These are phyloP conservation scores for Solanum peruvianum DNA, from an alignment of 257 asterid genomes.

Conservation along the genomic window DNA sequence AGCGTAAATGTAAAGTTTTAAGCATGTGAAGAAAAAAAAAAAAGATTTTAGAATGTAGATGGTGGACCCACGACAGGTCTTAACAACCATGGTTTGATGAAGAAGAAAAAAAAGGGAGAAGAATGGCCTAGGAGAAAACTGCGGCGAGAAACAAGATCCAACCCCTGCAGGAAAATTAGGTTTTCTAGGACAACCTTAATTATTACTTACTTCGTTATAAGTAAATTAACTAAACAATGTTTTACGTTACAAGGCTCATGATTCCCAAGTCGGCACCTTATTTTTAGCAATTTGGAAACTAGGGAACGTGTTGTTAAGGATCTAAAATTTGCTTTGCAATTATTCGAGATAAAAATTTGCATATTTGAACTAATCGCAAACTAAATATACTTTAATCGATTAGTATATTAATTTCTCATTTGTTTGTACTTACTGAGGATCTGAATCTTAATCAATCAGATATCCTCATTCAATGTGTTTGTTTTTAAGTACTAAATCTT, in stretches of 20 bases:
- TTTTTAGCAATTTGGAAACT: neutral
- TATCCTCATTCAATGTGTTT: no score
- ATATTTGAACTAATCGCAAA: neutral
- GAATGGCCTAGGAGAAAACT: neutral
- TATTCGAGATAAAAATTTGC: neutral
- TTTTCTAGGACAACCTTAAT: neutral
- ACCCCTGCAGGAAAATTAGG: neutral
- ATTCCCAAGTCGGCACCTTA: neutral
- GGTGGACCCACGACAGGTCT: neutral
- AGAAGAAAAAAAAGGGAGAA: neutral
- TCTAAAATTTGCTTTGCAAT: neutral
- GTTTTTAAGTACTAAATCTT: no score
- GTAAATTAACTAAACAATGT: neutral
- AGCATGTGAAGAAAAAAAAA: neutral
- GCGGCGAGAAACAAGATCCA: neutral
- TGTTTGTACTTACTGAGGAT: no score
- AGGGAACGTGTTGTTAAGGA: neutral
- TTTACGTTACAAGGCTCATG: neutral
- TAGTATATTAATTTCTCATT: no score
- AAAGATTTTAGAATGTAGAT: neutral
- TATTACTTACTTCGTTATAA: neutral
- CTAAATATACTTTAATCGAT: no score
- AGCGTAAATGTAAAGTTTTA: neutral
- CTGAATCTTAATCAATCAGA: no score
- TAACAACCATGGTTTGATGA: neutral